A percentile compares a stretch with the other conserved stretches of the same genome.
Evolutionary conservation across 148 eudicot genomes (phyloP).

Genomic region (Vaccinium corymbosum): DNA sequence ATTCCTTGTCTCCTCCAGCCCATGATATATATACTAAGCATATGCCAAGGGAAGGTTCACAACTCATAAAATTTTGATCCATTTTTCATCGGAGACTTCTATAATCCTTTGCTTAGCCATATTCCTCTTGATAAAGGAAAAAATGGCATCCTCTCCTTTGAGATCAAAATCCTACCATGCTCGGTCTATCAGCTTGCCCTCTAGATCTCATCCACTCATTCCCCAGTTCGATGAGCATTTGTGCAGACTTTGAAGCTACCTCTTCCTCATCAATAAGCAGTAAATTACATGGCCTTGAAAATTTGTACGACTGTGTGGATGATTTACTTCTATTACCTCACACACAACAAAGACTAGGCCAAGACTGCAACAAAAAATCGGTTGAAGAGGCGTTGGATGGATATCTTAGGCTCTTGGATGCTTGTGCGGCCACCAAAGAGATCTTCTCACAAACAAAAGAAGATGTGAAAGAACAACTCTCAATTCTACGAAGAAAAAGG

Average conservation of each 20-base stretch:
- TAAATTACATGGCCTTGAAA: constrained; percentile 27
- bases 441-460: constrained; percentile 25
- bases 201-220: constrained; percentile 21
- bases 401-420: constrained; percentile 29
- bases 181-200: constrained; percentile 36
- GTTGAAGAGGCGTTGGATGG: constrained; percentile 26
- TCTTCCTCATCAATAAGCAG: constrained; percentile 34
- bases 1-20: constrained; percentile 12
- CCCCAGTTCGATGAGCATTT: constrained; percentile 32
- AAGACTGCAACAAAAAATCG: constrained; percentile 13
- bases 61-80: background rate
- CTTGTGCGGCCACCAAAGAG: constrained; percentile 22
- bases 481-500: constrained; percentile 19
- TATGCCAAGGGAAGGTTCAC: background rate
- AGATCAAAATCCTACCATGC: constrained; percentile 22
- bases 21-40: background rate
- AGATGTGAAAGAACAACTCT: constrained; percentile 21
- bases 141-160: constrained; percentile 23
- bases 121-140: background rate
- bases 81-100: background rate
- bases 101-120: background rate
- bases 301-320: constrained; percentile 7
- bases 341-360: constrained; percentile 22
- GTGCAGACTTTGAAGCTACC: constrained; percentile 31
- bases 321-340: background rate